Evolutionary conservation across 257 asterid genomes (phyloP), one percentile per base, ranked within the genome.

Genomic region (Orobanche coerulescens): DNA sequence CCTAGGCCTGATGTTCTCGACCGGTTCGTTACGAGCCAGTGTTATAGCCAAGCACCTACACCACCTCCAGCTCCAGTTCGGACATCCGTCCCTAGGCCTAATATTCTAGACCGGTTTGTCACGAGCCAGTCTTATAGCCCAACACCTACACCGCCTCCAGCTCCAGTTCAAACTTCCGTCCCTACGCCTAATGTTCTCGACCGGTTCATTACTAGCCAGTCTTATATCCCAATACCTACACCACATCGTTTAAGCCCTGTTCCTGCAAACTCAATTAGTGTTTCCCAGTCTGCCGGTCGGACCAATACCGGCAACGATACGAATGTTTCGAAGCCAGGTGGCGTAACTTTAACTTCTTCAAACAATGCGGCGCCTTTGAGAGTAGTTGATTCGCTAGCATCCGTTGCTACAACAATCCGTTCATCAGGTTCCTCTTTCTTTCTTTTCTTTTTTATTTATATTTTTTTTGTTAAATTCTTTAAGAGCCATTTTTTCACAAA

Each of bases 341-440:
- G 76, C 19, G 70, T 62, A 23, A 25, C 60, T 8, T 11, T 68
- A 34, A 62, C 83, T 19, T 57, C 83, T 65, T 48, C 77, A 2
- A 65, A 36, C 60, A 68, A 47, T 67, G 76, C 75, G 0, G 82
- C 77, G 74, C 84, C 83, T 65, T 53, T 67, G 43, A 84, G 67
- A 49, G 63, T 43, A 10, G 68, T 65, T 37, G 65, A 48, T 43
- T 54, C 86, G 13, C 3, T 70, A 1, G 75, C 78, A 64, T 57
- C 94, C 46, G 64, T 71, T 52, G 69, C 85, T 22, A 65, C 77
- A 23, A 30, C 61, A 31, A 28, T 80, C 47, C 72, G 77, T 33
- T 67, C 90, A 50, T 50, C 90, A 49, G 91, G 97, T 85, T 69
- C 26, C 51, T 16, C 31, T 16, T 62, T 4, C 6, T 19, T 42